Percentiles rank a stretch among this genome's conserved stretches.
Conservation (phyloP, 495 filamentous ascomycete species). For the Neurospora africana region DNA sequence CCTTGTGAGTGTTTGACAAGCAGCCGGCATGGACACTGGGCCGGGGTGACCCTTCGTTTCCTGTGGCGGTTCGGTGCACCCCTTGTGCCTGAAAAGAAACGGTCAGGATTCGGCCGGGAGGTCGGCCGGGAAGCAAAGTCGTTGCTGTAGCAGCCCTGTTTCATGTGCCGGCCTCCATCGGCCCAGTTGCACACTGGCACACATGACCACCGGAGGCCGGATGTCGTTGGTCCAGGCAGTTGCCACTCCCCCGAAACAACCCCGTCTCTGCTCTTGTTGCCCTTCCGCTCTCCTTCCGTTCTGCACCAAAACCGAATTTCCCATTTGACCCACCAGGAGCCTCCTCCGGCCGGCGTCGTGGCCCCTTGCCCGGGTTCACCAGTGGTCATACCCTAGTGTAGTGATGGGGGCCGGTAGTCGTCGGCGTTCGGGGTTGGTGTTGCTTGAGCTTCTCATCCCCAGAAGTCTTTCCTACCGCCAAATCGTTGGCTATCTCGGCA, state of each 20-base stretch:
- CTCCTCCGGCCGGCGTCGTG: background rate
- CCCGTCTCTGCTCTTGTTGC: background rate
- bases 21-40: background rate
- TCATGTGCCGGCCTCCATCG: background rate
- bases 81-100: background rate
- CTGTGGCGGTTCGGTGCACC: background rate
- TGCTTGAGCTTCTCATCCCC: background rate
- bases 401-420: background rate
- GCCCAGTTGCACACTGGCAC: background rate
- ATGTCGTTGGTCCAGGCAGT: background rate
- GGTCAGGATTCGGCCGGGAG: background rate
- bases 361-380: background rate
- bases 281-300: background rate
- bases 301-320: background rate
- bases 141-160: background rate
- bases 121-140: background rate
- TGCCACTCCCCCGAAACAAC: background rate
- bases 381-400: background rate
- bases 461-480: background rate
- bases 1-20: background rate
- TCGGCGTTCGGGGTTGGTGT: background rate
- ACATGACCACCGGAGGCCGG: background rate
- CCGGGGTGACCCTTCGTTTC: background rate
- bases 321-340: background rate
- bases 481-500: background rate